Conservation (phyloP, 2,329 filamentous ascomycete species). For the Plectosphaerella plurivora region DNA sequence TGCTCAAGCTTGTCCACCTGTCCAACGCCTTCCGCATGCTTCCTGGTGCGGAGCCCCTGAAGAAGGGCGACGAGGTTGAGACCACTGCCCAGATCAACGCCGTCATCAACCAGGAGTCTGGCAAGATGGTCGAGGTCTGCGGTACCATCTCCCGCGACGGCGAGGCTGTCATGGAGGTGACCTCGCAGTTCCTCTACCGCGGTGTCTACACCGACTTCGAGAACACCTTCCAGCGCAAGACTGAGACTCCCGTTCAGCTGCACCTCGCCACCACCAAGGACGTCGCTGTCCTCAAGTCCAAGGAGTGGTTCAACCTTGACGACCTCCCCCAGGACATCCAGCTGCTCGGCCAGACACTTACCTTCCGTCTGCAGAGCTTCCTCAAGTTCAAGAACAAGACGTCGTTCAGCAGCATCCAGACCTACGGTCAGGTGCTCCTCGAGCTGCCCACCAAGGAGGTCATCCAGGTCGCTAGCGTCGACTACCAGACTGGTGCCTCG, state of each 20-base stretch:
- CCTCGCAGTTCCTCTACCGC: slow-evolving; percentile 95
- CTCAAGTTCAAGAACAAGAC: slow-evolving; percentile 93
- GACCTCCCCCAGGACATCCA: slow-evolving; percentile 66
- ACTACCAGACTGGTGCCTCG: slow-evolving; percentile 87
- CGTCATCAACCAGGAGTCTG: slow-evolving; percentile 95
- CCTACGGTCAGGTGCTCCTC: slow-evolving; percentile 84
- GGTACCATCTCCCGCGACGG: slow-evolving; percentile 87
- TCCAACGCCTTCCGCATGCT: slow-evolving; percentile 99
- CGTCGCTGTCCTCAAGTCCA: slow-evolving; percentile 87
- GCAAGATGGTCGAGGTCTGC: slow-evolving; percentile 99
- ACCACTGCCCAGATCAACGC: slow-evolving; percentile 96
- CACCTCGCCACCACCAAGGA: slow-evolving; percentile 85
- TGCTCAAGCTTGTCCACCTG: slow-evolving; percentile 92
- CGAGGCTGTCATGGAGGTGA: slow-evolving; percentile 93
- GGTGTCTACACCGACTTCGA: slow-evolving; percentile 89
- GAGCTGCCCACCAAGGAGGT: slow-evolving; percentile 96
- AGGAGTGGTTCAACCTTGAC: slow-evolving; percentile 95
- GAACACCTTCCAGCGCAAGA: slow-evolving; percentile 98
- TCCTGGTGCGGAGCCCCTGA: slow-evolving; percentile 87
- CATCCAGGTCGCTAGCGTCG: slow-evolving; percentile 94
- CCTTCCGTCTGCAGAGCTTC: slow-evolving; percentile 90
- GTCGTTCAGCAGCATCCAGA: slow-evolving; percentile 88
- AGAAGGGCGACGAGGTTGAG: slow-evolving; percentile 89
- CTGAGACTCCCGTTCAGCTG: slow-evolving; percentile 90
- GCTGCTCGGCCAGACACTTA: slow-evolving; percentile 86